A percentile compares a stretch with the other conserved stretches of the same genome.
Evolutionary conservation across 2,329 filamentous ascomycete species (phyloP).

Genomic region (Gnomoniopsis smithogilvyi): DNA sequence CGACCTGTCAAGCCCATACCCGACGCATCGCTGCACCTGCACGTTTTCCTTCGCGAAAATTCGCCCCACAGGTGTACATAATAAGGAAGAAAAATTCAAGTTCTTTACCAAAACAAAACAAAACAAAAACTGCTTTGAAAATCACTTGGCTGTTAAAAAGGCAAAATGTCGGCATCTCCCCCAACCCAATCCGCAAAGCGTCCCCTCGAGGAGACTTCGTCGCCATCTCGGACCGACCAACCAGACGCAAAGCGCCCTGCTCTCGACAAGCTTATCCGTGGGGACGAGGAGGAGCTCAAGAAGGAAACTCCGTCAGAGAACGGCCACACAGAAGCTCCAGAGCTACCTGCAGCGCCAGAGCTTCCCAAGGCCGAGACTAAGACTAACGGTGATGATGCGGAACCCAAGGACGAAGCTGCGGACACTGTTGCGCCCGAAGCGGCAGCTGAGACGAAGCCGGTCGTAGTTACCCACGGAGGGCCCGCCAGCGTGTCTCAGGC

Average conservation of each 20-base stretch:
- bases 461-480: conserved; percentile 29
- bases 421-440: conserved; percentile 69
- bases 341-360: conserved; percentile 33
- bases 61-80: conserved; percentile 75
- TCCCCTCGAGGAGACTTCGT: conserved; percentile 94
- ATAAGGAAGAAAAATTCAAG: conserved; percentile 40
- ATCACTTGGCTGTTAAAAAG: conserved; percentile 27
- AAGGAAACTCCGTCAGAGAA: conserved; percentile 42
- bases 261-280: conserved; percentile 84
- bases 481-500: conserved; percentile 37
- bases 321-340: conserved; percentile 24
- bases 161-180: conserved; percentile 71
- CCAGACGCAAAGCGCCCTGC: conserved; percentile 96
- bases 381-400: conserved; percentile 48
- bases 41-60: conserved; percentile 88
- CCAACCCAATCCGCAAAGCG: conserved; percentile 77
- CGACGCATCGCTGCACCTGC: conserved; percentile 70
- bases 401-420: conserved; percentile 56
- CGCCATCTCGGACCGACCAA: conserved; percentile 87
- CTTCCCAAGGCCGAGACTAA: conserved; percentile 49
- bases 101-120: conserved; percentile 53
- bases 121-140: conserved; percentile 41
- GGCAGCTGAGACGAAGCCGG: conserved; percentile 50
- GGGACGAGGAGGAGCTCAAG: conserved; percentile 58
- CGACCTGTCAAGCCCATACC: conserved; percentile 29